These are phyloP conservation scores for Mycena latifolia DNA, from an alignment of 768 basidiomycete genomes.

Conservation along the genomic window DNA sequence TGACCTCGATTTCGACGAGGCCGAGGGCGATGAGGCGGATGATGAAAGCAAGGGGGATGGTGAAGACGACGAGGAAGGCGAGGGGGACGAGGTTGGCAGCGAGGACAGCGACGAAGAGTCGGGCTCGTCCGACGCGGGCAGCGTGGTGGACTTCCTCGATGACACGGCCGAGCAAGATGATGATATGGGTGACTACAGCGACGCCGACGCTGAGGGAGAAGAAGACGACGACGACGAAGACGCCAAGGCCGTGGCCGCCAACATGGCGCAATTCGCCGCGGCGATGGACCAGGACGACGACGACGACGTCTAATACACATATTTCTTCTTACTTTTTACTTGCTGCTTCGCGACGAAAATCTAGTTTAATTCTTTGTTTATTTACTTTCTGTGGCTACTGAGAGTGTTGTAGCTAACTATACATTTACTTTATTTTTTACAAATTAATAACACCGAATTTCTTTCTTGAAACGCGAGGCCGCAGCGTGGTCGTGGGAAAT, in stretches of 20 bases:
- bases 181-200: not conserved
- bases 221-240: not conserved
- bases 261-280: not conserved
- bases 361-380: too few relatives aligned
- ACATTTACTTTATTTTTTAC: not conserved
- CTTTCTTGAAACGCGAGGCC: not conserved
- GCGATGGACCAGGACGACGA: not conserved
- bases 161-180: conserved; percentile 13
- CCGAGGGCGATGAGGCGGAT: not conserved
- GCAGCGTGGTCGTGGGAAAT: too few relatives aligned
- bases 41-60: conserved; percentile 1
- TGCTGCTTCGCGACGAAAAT: too few relatives aligned
- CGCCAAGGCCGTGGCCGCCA: not conserved
- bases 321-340: conserved; percentile 6
- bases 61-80: not conserved
- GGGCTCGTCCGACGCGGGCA: conserved; percentile 6
- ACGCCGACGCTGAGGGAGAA: not conserved
- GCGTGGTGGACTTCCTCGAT: conserved; percentile 9
- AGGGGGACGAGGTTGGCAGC: conserved; percentile 9
- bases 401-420: conserved; percentile 13
- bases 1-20: conserved; percentile 12
- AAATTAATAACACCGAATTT: not conserved
- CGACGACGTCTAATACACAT: not conserved
- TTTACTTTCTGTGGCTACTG: not conserved
- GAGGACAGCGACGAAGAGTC: conserved; percentile 19